Base-by-base conservation (phyloP, 73 alveolate species). In the Tetrahymena thermophila region DNA sequence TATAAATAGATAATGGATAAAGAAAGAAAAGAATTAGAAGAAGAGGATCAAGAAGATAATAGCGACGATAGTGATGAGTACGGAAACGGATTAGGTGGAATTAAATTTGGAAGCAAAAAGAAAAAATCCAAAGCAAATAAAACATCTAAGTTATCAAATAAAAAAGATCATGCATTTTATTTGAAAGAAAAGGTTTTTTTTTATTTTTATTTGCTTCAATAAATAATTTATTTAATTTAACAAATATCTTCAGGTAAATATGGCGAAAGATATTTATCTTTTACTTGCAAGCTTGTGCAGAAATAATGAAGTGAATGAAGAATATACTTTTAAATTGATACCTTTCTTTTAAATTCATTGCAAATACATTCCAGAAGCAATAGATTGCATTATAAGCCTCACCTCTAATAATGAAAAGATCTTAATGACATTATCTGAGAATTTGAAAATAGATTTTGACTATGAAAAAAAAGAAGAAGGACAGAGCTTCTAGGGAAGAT, bases 351-450 rank as follows among this genome's bases (percentile, higher is more conserved):
- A 85, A 89, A 94, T 56, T 34, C 95, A 95, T 93, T 95, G 97
- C 34, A 43, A 94, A 43, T 89, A 89, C 38, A 95, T 95, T 55
- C 97, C 97, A 34, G 95, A 95, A n/a, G 97, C 97, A 6, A 95
- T 95, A 34, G 84, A 85, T 85, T 95, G 97, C 42, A 35, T 95
- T 37, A 95, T 95, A 15, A 50, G 58, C 4, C 71, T 95, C n/a
- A 89, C 89, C 35, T 94, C 95, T 9, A 89, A 89, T 95, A 95
- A 95, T 34, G 85, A 95, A 55, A 93, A 89, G 93, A 55, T 95
- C 14, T 34, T 95, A 34, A 85, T 71, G 43, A 13, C 93, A 44
- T 55, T 95, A 31, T 95, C 97, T 10, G 97, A 56, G 11, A 95
- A 95, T 56, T 50, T 95, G 85, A 85, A 89, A 58, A 95, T 95